These are phyloP conservation scores for Teunomyces gatunensis DNA, from an alignment of 805 yeast genomes.

Conservation along the genomic window DNA sequence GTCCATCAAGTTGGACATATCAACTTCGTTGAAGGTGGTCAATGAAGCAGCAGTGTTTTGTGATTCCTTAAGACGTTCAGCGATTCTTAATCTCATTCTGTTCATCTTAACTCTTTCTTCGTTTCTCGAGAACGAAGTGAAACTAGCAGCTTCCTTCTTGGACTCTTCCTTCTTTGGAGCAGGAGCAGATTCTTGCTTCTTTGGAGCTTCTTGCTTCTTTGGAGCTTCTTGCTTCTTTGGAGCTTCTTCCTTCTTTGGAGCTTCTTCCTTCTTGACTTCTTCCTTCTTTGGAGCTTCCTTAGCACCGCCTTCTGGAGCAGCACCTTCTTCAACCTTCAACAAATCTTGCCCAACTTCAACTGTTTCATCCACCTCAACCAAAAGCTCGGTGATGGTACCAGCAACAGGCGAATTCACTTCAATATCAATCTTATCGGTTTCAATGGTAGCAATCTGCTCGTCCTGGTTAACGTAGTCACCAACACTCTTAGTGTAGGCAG, in stretches of 20 bases:
- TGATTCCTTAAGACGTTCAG: conserved; percentile 98
- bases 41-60: conserved; percentile 98
- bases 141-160: conserved; percentile 33
- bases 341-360: conserved; percentile 95
- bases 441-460: conserved; percentile 93
- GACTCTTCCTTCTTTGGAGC: conserved; percentile 33
- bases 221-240: conserved; percentile 14
- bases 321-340: conserved; percentile 79
- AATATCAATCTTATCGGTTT: conserved; percentile 97
- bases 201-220: conserved; percentile 14
- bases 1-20: conserved; percentile 87
- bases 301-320: conserved; percentile 61
- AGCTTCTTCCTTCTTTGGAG: conserved; percentile 16
- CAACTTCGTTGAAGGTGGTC: conserved; percentile 97
- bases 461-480: conserved; percentile 88
- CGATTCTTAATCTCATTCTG: conserved; percentile 98
- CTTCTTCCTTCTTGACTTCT: conserved; percentile 21
- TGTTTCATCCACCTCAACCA: conserved; percentile 84
- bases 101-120: conserved; percentile 97
- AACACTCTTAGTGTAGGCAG: conserved; percentile 62
- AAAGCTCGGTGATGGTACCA: conserved; percentile 83
- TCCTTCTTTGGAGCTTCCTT: conserved; percentile 25
- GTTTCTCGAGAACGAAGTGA: conserved; percentile 64
- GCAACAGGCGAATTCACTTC: conserved; percentile 93
- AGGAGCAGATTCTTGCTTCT: too few relatives aligned